A percentile compares a stretch with the other conserved stretches of the same genome.
These are phyloP conservation scores for Trematosphaeria pertusa DNA, from an alignment of 2,329 filamentous ascomycete genomes.

Conservation along the genomic window DNA sequence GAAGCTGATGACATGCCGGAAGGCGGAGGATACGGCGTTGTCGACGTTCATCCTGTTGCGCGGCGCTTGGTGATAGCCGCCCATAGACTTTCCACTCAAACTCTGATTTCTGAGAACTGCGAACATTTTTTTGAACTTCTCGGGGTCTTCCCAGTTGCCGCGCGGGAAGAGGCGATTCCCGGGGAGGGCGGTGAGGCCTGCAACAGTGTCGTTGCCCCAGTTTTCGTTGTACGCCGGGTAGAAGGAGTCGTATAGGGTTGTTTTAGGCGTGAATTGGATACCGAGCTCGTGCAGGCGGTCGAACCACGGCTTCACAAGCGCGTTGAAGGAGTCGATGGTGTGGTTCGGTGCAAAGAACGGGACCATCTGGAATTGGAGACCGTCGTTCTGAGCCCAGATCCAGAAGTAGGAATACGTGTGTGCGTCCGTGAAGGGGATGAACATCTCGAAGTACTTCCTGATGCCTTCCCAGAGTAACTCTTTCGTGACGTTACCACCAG, in stretches of 20 bases:
- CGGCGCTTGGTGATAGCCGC: conserved; percentile 31
- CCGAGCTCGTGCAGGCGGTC: conserved; percentile 14
- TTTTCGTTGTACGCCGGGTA: conserved; percentile 26
- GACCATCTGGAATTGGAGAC: conserved; percentile 14
- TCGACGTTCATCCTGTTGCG: conserved; percentile 21
- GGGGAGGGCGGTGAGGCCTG: conserved; percentile 14
- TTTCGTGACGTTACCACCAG: conserved; percentile 16
- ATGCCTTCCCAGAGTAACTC: conserved; percentile 29
- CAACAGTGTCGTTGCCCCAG: conserved; percentile 23
- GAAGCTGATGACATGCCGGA: conserved; percentile 30
- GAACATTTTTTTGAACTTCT: conserved; percentile 18
- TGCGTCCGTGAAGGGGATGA: conserved; percentile 15
- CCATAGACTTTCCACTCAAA: conserved; percentile 20
- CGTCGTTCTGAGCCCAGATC: conserved; percentile 8
- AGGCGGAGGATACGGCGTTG: conserved; percentile 36
- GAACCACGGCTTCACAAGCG: conserved; percentile 17
- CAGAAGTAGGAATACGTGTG: conserved; percentile 23
- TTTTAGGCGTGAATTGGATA: conserved; percentile 24
- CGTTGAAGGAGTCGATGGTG: conserved; percentile 15
- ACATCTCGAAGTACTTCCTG: conserved; percentile 13
- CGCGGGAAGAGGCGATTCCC: conserved; percentile 27
- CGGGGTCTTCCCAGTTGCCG: conserved; percentile 22
- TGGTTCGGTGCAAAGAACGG: conserved; percentile 21
- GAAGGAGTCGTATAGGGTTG: conserved; percentile 20
- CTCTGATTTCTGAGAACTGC: conserved; percentile 20